Percentiles rank a stretch among this genome's conserved stretches.
Evolutionary conservation across 2,329 filamentous ascomycete genomes (phyloP).

Genomic region (Sporothrix globosa): DNA sequence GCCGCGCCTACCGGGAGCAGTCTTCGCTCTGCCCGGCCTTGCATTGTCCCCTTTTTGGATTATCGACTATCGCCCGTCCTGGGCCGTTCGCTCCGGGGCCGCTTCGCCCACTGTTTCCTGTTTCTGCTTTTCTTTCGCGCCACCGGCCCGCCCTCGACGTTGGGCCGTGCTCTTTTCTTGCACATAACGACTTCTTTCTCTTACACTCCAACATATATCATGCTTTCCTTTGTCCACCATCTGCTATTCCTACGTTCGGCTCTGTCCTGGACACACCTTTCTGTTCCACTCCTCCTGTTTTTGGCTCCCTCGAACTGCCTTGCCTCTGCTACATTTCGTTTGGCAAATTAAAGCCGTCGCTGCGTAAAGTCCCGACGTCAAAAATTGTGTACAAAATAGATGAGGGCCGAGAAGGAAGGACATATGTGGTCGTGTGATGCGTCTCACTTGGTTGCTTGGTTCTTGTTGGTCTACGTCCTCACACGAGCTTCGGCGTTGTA

Average conservation of each 20-base stretch:
- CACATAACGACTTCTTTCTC: constrained; percentile 27
- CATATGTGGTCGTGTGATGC: background rate
- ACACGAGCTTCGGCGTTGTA: constrained; percentile 24
- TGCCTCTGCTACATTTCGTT: too few species aligned
- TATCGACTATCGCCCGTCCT: background rate
- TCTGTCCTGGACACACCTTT: background rate
- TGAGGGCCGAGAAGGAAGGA: too few species aligned
- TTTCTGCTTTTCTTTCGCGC: constrained; percentile 3
- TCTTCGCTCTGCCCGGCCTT: background rate
- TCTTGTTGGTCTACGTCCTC: background rate
- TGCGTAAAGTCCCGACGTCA: too few species aligned
- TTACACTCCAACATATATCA: constrained; percentile 22
- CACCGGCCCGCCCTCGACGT: background rate
- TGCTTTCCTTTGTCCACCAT: constrained; percentile 10
- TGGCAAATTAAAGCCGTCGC: too few species aligned
- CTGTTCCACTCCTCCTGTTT: background rate
- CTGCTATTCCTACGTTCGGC: background rate
- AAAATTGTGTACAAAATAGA: background rate
- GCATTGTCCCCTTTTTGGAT: background rate
- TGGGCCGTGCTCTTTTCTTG: background rate
- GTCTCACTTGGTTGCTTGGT: constrained; percentile 1
- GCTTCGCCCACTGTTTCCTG: background rate
- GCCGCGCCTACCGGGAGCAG: background rate
- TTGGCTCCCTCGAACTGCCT: background rate
- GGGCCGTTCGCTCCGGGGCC: background rate